phyloP scores from a whole-genome alignment of 225 moss, liverwort and hornwort genomes.

The Bryoerythrophyllum caledonicum region DNA sequence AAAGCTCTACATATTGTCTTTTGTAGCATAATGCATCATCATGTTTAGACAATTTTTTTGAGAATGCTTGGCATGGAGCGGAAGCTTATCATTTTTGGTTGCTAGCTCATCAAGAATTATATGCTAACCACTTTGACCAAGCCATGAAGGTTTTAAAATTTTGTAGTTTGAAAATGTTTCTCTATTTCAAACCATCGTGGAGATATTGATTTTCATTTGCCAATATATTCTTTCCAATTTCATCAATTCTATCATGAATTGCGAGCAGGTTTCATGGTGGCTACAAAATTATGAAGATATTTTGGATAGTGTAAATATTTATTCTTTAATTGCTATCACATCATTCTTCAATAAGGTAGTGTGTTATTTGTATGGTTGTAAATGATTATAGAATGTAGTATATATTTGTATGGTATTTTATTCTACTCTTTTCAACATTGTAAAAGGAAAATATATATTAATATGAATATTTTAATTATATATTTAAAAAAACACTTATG shows the following conservation, averaged over 20 bases:
- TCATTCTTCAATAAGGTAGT: constrained; percentile 71
- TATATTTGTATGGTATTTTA: neutral
- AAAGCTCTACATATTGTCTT: neutral
- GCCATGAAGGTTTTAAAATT: constrained; percentile 73
- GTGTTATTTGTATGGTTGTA: neutral
- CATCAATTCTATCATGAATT: neutral
- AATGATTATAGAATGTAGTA: neutral
- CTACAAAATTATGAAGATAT: constrained; percentile 73
- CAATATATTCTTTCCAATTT: neutral
- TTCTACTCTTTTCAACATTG: accelerated
- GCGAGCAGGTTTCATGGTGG: constrained; percentile 70
- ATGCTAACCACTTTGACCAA: constrained; percentile 74
- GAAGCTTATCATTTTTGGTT: constrained; percentile 94
- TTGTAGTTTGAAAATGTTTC: neutral
- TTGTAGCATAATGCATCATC: constrained; percentile 61
- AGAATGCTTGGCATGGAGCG: constrained; percentile 87
- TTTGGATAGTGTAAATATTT: constrained; percentile 59
- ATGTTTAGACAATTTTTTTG: constrained; percentile 47
- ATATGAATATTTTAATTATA: accelerated
- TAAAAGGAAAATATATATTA: too few species aligned
- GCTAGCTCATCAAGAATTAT: constrained; percentile 78
- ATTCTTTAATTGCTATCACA: constrained; percentile 77
- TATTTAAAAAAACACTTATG: neutral
- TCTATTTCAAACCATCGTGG: neutral
- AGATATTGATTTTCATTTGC: neutral